phyloP scores from a whole-genome alignment of 192 early-diverging fungal species.

The Coemansia guatemalensis region DNA sequence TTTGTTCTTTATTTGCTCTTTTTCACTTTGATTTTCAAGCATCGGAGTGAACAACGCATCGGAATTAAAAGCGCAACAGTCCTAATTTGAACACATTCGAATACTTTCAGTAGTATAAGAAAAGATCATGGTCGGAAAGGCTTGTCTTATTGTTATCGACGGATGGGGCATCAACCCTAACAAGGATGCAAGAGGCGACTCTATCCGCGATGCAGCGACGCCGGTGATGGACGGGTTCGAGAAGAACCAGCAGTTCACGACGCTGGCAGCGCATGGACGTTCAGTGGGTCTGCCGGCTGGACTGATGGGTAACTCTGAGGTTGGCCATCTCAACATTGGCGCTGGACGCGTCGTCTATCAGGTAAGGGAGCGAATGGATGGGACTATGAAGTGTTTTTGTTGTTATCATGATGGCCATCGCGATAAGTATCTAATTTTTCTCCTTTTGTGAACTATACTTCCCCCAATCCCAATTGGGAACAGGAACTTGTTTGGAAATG shows the following conservation, averaged over 20 bases:
- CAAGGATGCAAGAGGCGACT: constrained; percentile 75
- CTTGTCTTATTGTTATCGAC: constrained; percentile 92
- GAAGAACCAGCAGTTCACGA: constrained; percentile 70
- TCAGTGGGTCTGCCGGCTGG: constrained; percentile 97
- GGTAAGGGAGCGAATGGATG: constrained; percentile 16
- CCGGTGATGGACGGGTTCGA: constrained; percentile 88
- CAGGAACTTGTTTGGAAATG: background rate
- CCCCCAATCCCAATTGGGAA: constrained; percentile 1
- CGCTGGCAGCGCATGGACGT: constrained; percentile 90
- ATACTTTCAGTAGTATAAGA: background rate
- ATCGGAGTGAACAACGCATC: too few species aligned
- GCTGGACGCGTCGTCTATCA: constrained; percentile 99
- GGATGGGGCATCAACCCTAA: constrained; percentile 93
- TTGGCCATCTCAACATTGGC: constrained; percentile 99
- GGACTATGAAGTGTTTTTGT: constrained; percentile 11
- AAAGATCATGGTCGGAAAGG: constrained; percentile 58
- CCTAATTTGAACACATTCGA: too few species aligned
- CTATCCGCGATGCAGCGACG: constrained; percentile 88
- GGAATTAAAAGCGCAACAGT: background rate
- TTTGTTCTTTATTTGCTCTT: background rate
- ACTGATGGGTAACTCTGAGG: constrained; percentile 99
- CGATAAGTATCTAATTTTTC: constrained; percentile 5
- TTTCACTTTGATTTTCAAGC: background rate
- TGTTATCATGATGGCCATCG: constrained; percentile 4
- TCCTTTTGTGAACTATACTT: background rate